Evolutionary conservation across 108 stramenopile genomes (phyloP).

Genomic region (Cyclostephanos invisitatus): DNA sequence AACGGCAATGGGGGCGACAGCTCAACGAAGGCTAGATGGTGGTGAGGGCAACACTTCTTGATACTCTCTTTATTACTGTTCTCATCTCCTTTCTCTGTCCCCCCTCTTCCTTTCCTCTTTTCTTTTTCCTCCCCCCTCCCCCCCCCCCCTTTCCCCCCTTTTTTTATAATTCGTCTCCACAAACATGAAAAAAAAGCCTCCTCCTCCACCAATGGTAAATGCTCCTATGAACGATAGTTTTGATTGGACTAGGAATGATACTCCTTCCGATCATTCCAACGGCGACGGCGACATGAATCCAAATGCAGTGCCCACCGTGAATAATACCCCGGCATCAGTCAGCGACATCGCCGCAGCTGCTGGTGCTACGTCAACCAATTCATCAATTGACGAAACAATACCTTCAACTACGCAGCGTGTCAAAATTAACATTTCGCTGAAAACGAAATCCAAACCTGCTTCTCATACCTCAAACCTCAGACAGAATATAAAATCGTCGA

Average conservation of each 20-base stretch:
- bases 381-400: background rate
- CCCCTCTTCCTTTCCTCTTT: too few species aligned
- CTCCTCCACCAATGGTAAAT: too few species aligned
- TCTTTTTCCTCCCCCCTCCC: too few species aligned
- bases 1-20: too few species aligned
- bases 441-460: constrained; percentile 22
- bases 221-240: background rate
- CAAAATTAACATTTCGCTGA: constrained; percentile 34
- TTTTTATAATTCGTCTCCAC: background rate
- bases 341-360: background rate
- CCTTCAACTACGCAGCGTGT: constrained; percentile 10
- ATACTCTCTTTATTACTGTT: too few species aligned
- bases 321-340: background rate
- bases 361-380: background rate
- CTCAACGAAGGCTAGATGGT: too few species aligned
- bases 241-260: too few species aligned
- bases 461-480: background rate
- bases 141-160: too few species aligned
- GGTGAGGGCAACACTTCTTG: too few species aligned
- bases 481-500: constrained; percentile 4
- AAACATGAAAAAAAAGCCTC: background rate
- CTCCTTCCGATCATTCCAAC: background rate
- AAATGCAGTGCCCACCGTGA: background rate
- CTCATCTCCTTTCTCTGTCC: too few species aligned
- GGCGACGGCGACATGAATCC: background rate